Conservation (phyloP, 306 rosid genomes). For the Cucumis hystrix region DNA sequence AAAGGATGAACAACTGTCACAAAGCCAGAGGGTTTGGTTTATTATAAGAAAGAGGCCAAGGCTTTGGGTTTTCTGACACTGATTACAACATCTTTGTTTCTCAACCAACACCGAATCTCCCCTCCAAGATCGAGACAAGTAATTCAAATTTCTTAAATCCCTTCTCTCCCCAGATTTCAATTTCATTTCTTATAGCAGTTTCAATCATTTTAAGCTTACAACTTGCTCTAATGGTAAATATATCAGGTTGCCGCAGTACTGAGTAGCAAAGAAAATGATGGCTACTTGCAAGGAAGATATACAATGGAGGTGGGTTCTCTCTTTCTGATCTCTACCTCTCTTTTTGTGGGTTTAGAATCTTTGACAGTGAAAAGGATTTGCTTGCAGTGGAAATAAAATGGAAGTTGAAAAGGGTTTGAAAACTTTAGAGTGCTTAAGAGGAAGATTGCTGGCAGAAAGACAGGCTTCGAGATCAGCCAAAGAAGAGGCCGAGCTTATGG, state of each 20-base stretch:
- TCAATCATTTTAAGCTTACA: not conserved
- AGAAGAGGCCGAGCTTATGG: constrained; percentile 41
- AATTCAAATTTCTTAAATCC: constrained; percentile 1
- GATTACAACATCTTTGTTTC: constrained; percentile 17
- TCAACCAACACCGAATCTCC: constrained; percentile 4
- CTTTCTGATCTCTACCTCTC: not conserved
- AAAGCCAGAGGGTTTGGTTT: not conserved
- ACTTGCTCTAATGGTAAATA: not conserved
- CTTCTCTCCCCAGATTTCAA: not conserved
- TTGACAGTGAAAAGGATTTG: constrained; percentile 10
- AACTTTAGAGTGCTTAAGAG: constrained; percentile 68
- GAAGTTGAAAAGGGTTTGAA: constrained; percentile 41
- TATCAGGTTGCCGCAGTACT: not conserved
- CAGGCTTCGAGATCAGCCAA: constrained; percentile 75
- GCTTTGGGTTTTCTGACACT: constrained; percentile 17
- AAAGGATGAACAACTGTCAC: constrained; percentile 7
- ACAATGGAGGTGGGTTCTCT: constrained; percentile 33
- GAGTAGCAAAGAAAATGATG: constrained; percentile 11
- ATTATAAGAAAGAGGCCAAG: constrained; percentile 20
- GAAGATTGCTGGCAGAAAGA: constrained; percentile 83
- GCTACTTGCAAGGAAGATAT: constrained; percentile 19
- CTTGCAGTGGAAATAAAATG: constrained; percentile 34
- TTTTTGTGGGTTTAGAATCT: not conserved
- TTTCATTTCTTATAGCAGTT: not conserved
- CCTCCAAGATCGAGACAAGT: not conserved